Conservation (phyloP, 495 filamentous ascomycete genomes). For the Clavariopsis aquatica region DNA sequence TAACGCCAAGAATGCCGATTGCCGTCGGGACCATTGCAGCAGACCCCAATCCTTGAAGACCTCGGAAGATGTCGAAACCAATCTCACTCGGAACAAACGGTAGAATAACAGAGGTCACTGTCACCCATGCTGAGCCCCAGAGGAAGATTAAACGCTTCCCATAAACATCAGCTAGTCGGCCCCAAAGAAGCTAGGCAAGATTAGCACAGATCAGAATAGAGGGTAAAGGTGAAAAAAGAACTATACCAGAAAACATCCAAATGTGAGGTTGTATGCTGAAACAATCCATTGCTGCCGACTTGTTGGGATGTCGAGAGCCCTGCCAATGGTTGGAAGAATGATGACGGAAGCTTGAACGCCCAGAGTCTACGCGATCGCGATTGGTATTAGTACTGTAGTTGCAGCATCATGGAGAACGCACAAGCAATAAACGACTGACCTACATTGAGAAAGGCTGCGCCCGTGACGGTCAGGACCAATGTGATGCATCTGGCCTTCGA, state of each 20-base stretch:
- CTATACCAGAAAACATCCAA: constrained; percentile 44
- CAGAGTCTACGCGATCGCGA: constrained; percentile 49
- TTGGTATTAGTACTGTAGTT: background rate
- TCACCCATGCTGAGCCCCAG: constrained; percentile 43
- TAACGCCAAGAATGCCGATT: constrained; percentile 63
- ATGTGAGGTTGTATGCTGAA: constrained; percentile 54
- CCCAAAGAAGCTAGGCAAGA: constrained; percentile 38
- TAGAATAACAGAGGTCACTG: constrained; percentile 38
- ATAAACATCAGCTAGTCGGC: constrained; percentile 44
- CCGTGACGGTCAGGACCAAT: constrained; percentile 35
- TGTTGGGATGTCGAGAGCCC: constrained; percentile 56
- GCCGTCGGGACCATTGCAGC: constrained; percentile 51
- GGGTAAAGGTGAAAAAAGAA: background rate
- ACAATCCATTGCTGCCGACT: constrained; percentile 64
- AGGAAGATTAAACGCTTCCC: constrained; percentile 46
- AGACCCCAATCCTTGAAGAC: constrained; percentile 43
- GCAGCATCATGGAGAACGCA: background rate
- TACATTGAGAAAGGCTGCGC: constrained; percentile 36
- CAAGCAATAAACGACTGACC: background rate
- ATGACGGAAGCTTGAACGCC: constrained; percentile 63
- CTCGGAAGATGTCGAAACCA: constrained; percentile 46
- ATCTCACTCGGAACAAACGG: constrained; percentile 45
- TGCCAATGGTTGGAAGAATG: constrained; percentile 60
- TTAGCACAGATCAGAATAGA: background rate
- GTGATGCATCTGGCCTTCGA: constrained; percentile 35